phyloP scores from a whole-genome alignment of 202 grass and related monocot genomes.

The Setaria viridis region DNA sequence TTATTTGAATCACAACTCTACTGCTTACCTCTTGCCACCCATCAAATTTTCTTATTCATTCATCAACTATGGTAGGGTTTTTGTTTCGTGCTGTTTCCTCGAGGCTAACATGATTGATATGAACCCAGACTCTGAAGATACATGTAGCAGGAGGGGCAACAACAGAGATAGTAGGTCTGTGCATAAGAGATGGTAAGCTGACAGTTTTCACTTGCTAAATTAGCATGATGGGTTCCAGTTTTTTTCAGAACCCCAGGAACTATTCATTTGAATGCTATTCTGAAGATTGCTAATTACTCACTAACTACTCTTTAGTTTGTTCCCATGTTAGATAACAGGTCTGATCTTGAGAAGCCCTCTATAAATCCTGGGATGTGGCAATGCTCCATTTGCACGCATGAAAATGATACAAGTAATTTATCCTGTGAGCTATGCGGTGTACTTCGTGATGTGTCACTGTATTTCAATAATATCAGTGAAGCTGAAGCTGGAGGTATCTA shows the following conservation, averaged over 20 bases:
- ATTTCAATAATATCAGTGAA: constrained; percentile 53
- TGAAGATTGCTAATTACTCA: not conserved
- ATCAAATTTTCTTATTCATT: not conserved
- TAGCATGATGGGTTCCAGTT: not conserved
- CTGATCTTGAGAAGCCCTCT: constrained; percentile 32
- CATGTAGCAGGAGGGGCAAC: not conserved
- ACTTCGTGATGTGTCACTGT: constrained; percentile 54
- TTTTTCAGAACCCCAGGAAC: not conserved
- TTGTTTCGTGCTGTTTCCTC: constrained; percentile 6
- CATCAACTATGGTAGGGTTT: constrained; percentile 1
- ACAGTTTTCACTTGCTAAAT: not conserved
- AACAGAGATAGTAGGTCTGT: not conserved
- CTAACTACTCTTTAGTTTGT: constrained; percentile 50
- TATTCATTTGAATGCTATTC: not conserved
- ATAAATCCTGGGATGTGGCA: constrained; percentile 52
- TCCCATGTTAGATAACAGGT: constrained; percentile 41
- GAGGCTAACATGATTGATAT: not conserved
- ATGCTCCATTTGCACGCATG: constrained; percentile 70
- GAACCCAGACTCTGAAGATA: constrained; percentile 30
- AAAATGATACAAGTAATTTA: constrained; percentile 45
- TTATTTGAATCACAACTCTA: not conserved
- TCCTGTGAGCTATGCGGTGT: constrained; percentile 81
- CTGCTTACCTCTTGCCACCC: not conserved
- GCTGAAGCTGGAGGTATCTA: constrained; percentile 47
- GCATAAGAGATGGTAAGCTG: constrained; percentile 43